These are phyloP conservation scores for Parathielavia hyrcaniae DNA, from an alignment of 495 filamentous ascomycete genomes.

Conservation along the genomic window DNA sequence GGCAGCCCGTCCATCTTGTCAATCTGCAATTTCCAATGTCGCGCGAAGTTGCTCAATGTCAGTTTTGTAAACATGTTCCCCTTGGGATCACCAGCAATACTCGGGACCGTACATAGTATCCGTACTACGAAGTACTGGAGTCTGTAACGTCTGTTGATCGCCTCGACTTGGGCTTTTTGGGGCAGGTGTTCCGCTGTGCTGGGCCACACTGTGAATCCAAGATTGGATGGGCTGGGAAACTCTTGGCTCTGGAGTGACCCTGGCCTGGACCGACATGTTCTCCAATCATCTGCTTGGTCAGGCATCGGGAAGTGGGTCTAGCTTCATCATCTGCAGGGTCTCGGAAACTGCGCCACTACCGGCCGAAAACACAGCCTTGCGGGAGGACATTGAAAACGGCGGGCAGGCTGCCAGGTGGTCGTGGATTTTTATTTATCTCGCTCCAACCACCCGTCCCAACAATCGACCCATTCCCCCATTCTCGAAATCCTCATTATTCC, in stretches of 20 bases:
- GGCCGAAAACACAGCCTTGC: slow-evolving; percentile 12
- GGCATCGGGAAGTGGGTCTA: slow-evolving; percentile 11
- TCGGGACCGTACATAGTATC: too few relatives aligned
- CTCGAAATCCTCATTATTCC: background rate
- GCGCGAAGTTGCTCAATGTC: background rate
- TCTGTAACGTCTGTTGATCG: too few relatives aligned
- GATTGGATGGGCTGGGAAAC: background rate
- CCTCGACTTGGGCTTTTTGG: background rate
- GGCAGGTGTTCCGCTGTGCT: slow-evolving; percentile 1
- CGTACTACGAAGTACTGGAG: too few relatives aligned
- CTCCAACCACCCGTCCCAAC: background rate
- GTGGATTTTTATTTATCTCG: slow-evolving; percentile 16
- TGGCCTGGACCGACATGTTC: background rate
- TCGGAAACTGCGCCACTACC: slow-evolving; percentile 17
- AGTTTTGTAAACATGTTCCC: background rate
- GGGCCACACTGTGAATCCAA: background rate
- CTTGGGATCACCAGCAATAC: background rate
- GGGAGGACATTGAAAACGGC: slow-evolving; percentile 6
- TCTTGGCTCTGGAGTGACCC: background rate
- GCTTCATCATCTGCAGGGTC: slow-evolving; percentile 9
- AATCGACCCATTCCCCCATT: background rate
- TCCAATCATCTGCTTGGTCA: background rate
- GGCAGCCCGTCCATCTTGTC: background rate
- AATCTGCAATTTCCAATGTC: background rate
- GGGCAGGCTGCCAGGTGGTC: background rate